A percentile compares a stretch with the other conserved stretches of the same genome.
These are phyloP conservation scores for Psilocybe azurescens DNA, from an alignment of 768 basidiomycete species.

Conservation along the genomic window DNA sequence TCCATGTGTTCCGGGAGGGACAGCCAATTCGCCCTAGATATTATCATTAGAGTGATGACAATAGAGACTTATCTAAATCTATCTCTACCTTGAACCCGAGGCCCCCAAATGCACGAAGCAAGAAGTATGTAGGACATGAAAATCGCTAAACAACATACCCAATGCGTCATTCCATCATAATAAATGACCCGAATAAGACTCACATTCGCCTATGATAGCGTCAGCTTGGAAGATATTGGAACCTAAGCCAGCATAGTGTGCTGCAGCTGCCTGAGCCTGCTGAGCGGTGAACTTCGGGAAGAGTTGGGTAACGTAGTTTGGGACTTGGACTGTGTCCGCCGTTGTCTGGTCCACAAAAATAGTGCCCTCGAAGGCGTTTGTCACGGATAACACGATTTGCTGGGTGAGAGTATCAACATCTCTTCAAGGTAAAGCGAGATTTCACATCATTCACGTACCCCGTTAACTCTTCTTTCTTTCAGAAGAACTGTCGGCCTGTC, in stretches of 20 bases:
- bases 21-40: slow-evolving; percentile 45
- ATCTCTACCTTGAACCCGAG: slow-evolving; percentile 38
- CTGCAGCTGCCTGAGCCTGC: slow-evolving; percentile 30
- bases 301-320: slow-evolving; percentile 39
- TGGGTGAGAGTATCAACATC: neutral
- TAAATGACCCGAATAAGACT: neutral
- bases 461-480: slow-evolving; percentile 27
- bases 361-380: slow-evolving; percentile 43
- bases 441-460: neutral
- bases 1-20: slow-evolving; percentile 46
- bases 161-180: neutral
- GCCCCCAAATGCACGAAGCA: slow-evolving; percentile 36
- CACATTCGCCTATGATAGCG: slow-evolving; percentile 46
- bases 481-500: slow-evolving; percentile 44
- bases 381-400: slow-evolving; percentile 43
- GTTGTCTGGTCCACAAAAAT: slow-evolving; percentile 41
- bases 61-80: neutral
- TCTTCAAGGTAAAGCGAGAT: neutral
- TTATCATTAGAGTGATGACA: neutral
- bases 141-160: slow-evolving; percentile 34
- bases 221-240: slow-evolving; percentile 38
- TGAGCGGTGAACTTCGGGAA: slow-evolving; percentile 42
- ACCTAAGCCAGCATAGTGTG: slow-evolving; percentile 37
- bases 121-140: slow-evolving; percentile 51
- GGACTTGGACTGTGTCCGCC: slow-evolving; percentile 27